Base-by-base conservation (phyloP, 1,139 yeast species). In the Saccharomyces hybrid region DNA sequence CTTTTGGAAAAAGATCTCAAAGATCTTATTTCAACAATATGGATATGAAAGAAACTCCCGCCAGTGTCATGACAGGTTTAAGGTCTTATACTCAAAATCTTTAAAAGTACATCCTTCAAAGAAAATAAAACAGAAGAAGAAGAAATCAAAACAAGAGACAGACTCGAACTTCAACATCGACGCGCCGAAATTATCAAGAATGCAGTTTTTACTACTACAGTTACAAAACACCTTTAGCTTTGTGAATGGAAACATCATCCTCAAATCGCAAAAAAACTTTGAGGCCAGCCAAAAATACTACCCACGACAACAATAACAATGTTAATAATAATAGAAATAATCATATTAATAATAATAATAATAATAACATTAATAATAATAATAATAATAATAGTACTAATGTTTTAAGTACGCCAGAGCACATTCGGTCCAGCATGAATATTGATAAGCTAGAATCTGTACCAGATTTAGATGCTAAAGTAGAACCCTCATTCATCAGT, bases 21-120 rank as follows among this genome's bases (percentile, higher is more conserved):
- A 55, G 29, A 53, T 58, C 5, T 47, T 63, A 44, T 49, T 50
- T 12, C 55, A 60, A 26, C 55, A 54, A 38, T 56, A 57, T 47
- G 54, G 55, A 5, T 56, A 53, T 50, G 55, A 54, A 14, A 59
- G 66, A 52, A 63, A 63, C 51, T 55, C 60, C 9, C 55, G 66
- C 47, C 66, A 63, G 53, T 62, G 65, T 48, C 65, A 63, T 51
- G 66, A 63, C 52, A 56, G 66, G 47, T 63, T 62, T 48, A 62
- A 61, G 50, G 64, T 63, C 11, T 46, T 63, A 2, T 61, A 59
- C 52, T 51, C 56, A 5, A 63, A 59, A 55, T 60, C 62, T 7
- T 51, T 48, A 26, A 60, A 55, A 44, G 14, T 58, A n/a, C 53
- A 54, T 44, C 1, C 34, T 31, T 31, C 34, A 31, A 31, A 31